These are phyloP conservation scores for Babesia sp. DNA, from an alignment of 169 alveolate species.

Conservation along the genomic window DNA sequence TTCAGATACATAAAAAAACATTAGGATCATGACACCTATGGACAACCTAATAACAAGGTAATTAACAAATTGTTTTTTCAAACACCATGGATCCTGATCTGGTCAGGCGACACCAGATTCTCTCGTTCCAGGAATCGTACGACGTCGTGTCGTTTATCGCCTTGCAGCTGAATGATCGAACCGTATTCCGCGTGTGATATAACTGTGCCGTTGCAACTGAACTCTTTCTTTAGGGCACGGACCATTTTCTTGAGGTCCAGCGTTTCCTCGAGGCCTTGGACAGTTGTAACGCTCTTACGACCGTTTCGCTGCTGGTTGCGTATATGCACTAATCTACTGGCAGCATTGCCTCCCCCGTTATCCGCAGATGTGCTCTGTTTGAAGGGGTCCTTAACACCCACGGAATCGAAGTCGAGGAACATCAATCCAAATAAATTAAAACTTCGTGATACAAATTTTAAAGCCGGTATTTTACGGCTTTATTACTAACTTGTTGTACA, in stretches of 20 bases:
- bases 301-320: constrained; percentile 93
- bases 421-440: constrained; percentile 32
- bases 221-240: constrained; percentile 89
- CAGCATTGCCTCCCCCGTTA: constrained; percentile 61
- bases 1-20: no score
- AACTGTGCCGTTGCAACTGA: constrained; percentile 92
- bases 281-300: constrained; percentile 91
- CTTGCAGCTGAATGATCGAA: constrained; percentile 88
- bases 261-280: constrained; percentile 89
- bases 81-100: constrained; percentile 89
- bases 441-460: neutral
- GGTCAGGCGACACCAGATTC: constrained; percentile 84
- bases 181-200: constrained; percentile 90
- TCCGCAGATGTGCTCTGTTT: constrained; percentile 61
- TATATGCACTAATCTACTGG: constrained; percentile 76
- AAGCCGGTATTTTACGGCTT: constrained; percentile 21
- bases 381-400: constrained; percentile 71
- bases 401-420: constrained; percentile 70
- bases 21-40: no score
- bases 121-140: constrained; percentile 87
- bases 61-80: constrained; percentile 27
- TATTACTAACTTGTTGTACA: neutral
- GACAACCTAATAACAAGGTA: no score
- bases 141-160: constrained; percentile 86
- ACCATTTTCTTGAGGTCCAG: constrained; percentile 89